Conservation (phyloP, 495 filamentous ascomycete genomes). For the Lophiotrema nucula region DNA sequence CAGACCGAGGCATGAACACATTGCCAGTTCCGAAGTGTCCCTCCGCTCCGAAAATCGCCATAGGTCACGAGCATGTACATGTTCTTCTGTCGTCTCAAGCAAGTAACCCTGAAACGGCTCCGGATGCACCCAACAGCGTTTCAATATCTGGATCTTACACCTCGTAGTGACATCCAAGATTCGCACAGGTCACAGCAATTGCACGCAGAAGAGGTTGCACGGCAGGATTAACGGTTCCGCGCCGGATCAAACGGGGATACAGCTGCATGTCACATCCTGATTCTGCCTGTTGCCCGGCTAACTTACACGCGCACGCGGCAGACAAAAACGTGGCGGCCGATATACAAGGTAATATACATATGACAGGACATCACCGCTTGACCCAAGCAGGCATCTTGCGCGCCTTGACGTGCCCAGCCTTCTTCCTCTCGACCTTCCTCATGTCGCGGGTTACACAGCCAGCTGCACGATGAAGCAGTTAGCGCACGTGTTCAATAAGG, state of each 20-base stretch:
- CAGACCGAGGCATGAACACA: slow-evolving; percentile 9
- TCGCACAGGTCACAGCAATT: neutral
- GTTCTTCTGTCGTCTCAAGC: too few species aligned
- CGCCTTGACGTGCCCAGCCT: slow-evolving; percentile 90
- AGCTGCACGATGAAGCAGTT: slow-evolving; percentile 54
- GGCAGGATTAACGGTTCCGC: slow-evolving; percentile 5
- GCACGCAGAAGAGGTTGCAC: neutral
- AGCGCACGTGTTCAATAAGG: slow-evolving; percentile 10
- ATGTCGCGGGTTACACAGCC: slow-evolving; percentile 90
- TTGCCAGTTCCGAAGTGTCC: neutral
- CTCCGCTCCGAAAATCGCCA: neutral
- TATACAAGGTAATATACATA: slow-evolving; percentile 28
- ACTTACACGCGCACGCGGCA: neutral
- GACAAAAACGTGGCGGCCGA: slow-evolving; percentile 6
- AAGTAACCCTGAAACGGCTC: too few species aligned
- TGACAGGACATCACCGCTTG: slow-evolving; percentile 61
- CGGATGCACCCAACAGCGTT: neutral
- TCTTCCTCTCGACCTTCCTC: slow-evolving; percentile 95
- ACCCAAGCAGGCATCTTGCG: slow-evolving; percentile 99
- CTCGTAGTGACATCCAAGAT: neutral
- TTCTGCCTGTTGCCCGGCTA: neutral
- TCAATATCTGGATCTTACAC: neutral
- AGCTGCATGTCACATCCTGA: neutral
- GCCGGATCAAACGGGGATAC: slow-evolving; percentile 3
- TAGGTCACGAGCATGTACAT: slow-evolving; percentile 2